Evolutionary conservation across 257 asterid species (phyloP).

Genomic region (Scutellaria baicalensis): DNA sequence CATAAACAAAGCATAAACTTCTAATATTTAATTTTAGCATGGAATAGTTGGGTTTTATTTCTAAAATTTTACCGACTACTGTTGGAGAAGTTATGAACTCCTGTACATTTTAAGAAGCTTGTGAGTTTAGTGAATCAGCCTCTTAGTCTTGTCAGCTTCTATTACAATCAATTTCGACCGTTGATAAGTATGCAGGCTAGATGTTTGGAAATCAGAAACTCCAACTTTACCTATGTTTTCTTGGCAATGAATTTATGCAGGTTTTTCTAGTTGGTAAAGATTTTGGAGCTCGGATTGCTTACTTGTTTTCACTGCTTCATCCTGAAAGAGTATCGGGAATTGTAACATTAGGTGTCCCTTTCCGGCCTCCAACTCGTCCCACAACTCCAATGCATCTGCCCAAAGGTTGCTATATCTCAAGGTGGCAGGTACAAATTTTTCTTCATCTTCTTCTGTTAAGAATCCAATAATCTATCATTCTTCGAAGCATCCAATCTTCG

Average conservation of each 20-base stretch:
- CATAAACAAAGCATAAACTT: no score
- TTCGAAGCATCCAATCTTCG: neutral
- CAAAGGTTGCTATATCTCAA: constrained; percentile 35
- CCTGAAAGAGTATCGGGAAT: constrained; percentile 38
- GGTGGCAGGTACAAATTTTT: constrained; percentile 33
- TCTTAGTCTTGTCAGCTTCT: neutral
- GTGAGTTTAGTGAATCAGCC: neutral
- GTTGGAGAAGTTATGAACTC: no score
- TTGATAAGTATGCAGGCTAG: neutral
- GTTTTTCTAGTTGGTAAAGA: constrained; percentile 49
- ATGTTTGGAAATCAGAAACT: neutral
- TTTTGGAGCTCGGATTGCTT: constrained; percentile 47
- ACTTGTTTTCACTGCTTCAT: constrained; percentile 35
- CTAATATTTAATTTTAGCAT: no score
- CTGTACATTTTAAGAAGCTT: neutral
- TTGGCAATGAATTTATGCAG: constrained; percentile 12
- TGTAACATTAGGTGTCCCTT: constrained; percentile 50
- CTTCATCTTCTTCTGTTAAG: neutral
- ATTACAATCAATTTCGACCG: neutral
- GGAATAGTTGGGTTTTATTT: no score
- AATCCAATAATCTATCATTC: neutral
- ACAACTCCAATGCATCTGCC: constrained; percentile 6
- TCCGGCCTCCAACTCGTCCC: constrained; percentile 28
- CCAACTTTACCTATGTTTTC: neutral
- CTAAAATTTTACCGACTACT: no score